A percentile compares a stretch with the other conserved stretches of the same genome.
Evolutionary conservation across 202 grass and related monocot genomes (phyloP).

Genomic region (Cymbopogon flexuosus): DNA sequence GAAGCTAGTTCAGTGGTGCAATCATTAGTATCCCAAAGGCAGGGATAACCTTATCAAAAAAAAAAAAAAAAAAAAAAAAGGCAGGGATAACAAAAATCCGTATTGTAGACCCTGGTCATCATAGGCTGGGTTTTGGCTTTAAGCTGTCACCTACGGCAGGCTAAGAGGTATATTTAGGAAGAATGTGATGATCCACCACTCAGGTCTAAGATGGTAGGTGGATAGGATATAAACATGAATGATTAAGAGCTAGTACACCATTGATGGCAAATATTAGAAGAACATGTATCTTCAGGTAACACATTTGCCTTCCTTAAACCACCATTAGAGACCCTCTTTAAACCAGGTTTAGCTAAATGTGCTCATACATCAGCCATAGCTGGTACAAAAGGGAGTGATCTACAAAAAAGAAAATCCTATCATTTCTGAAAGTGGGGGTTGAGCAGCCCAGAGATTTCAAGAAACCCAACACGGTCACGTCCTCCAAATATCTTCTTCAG

Average conservation of each 20-base stretch:
- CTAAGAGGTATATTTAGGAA: not conserved
- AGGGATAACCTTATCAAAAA: too few species aligned
- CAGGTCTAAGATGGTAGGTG: conserved; percentile 16
- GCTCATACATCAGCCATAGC: conserved; percentile 11
- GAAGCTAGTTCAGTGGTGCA: conserved; percentile 4
- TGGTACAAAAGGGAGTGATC: conserved; percentile 28
- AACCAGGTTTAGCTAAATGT: conserved; percentile 33
- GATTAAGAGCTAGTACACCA: conserved; percentile 7
- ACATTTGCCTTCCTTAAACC: conserved; percentile 22
- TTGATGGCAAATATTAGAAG: conserved; percentile 20
- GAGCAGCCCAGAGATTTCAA: conserved; percentile 66
- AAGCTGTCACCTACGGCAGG: conserved; percentile 17
- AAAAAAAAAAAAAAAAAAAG: too few species aligned
- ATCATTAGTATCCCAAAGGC: conserved; percentile 23
- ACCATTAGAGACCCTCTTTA: not conserved
- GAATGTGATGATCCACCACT: conserved; percentile 23
- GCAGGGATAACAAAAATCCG: conserved; percentile 6
- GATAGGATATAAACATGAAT: conserved; percentile 14
- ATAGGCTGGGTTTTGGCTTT: not conserved
- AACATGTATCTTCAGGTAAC: not conserved
- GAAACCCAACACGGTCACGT: conserved; percentile 67
- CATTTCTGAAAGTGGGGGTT: conserved; percentile 68
- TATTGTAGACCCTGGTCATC: conserved; percentile 20
- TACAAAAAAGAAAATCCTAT: conserved; percentile 28
- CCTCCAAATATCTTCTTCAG: conserved; percentile 74